Percentiles rank a stretch among this genome's conserved stretches.
phyloP scores from a whole-genome alignment of 2,329 filamentous ascomycete genomes.

The Pseudogymnoascus sp. region DNA sequence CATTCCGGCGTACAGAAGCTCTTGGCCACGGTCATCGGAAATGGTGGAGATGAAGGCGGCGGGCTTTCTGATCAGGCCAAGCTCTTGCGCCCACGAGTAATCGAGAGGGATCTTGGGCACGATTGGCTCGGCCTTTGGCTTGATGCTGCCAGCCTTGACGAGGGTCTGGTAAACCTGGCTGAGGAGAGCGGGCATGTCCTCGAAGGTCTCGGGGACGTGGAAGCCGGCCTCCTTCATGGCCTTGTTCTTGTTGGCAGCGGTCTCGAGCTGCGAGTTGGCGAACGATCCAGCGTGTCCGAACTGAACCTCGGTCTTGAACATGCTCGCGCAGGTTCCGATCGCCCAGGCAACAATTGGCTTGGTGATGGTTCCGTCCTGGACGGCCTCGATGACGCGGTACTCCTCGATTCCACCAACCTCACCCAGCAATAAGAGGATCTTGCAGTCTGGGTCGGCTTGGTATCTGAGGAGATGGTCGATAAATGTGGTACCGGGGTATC shows the following conservation, averaged over 20 bases:
- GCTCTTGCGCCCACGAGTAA: constrained; percentile 99
- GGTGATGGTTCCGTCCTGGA: constrained; percentile 88
- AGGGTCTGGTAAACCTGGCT: constrained; percentile 81
- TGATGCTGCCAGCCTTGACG: constrained; percentile 77
- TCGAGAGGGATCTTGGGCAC: constrained; percentile 99
- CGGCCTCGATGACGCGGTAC: constrained; percentile 98
- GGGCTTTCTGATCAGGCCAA: constrained; percentile 98
- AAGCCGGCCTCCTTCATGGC: constrained; percentile 92
- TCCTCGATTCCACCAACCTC: constrained; percentile 99
- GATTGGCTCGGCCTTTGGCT: constrained; percentile 78
- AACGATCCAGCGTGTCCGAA: constrained; percentile 98
- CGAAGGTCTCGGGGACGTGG: constrained; percentile 90
- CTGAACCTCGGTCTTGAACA: constrained; percentile 99
- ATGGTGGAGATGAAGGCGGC: constrained; percentile 99
- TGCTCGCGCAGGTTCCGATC: constrained; percentile 96
- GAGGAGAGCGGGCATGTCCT: constrained; percentile 79
- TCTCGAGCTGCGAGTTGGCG: constrained; percentile 99
- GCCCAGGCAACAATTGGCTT: constrained; percentile 99
- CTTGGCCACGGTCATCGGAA: constrained; percentile 98
- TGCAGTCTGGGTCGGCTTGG: constrained; percentile 94
- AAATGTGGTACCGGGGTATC: constrained; percentile 98
- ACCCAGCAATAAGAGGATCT: constrained; percentile 91
- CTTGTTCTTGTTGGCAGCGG: constrained; percentile 93
- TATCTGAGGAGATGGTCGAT: constrained; percentile 97
- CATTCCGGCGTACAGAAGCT: constrained; percentile 97